phyloP scores from a whole-genome alignment of 257 asterid genomes.

The Solanum etuberosum region DNA sequence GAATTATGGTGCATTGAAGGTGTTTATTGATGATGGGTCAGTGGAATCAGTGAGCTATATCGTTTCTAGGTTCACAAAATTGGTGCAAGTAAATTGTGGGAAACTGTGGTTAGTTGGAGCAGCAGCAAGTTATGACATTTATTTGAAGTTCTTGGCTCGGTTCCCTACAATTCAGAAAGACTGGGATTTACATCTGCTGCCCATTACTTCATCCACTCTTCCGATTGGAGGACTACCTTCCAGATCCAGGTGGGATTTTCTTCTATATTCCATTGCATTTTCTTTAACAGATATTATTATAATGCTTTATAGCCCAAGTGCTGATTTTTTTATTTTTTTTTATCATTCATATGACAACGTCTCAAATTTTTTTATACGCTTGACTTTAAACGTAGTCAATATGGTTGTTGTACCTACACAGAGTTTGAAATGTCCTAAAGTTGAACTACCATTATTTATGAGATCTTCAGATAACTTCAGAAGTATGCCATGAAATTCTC shows the following conservation, averaged over 20 bases:
- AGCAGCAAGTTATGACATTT: constrained; percentile 39
- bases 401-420: not conserved
- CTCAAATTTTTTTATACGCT: not conserved
- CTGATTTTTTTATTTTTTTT: constrained; percentile 1
- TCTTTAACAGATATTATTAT: not conserved
- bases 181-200: constrained; percentile 74
- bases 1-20: constrained; percentile 61
- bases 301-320: not conserved
- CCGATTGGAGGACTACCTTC: constrained; percentile 39
- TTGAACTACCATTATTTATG: not conserved
- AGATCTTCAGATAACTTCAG: not conserved
- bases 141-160: constrained; percentile 39
- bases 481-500: not conserved
- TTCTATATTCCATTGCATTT: not conserved
- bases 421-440: not conserved
- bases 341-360: constrained; percentile 6
- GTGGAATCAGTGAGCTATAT: constrained; percentile 25
- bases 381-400: not conserved
- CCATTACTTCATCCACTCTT: constrained; percentile 47
- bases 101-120: constrained; percentile 71
- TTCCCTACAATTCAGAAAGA: constrained; percentile 54
- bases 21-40: constrained; percentile 35
- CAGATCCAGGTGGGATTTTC: constrained; percentile 36
- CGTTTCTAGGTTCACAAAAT: constrained; percentile 40
- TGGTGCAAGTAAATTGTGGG: constrained; percentile 30